Base-by-base conservation (phyloP, 495 filamentous ascomycete species). In the Lophium mytilinum region DNA sequence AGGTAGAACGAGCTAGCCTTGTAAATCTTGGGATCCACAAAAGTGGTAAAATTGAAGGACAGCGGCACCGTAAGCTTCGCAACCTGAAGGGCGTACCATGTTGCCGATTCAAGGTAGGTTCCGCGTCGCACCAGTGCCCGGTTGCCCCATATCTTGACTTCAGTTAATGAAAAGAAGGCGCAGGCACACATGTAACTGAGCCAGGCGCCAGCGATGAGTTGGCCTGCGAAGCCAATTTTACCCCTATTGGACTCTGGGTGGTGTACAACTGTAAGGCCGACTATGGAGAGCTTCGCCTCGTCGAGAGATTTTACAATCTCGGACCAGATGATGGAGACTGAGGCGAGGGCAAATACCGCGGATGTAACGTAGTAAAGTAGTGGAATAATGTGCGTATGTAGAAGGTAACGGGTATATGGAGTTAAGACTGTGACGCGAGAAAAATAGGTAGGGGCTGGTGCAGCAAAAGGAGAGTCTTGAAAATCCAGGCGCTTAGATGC, bases 101-200 rank as follows among this genome's bases (percentile, higher is more conserved):
- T 92, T 4, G 93, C 93, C 50, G 84, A 88, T 68, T 95, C 92
- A 36, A 83, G 83, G 51, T 92, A 92, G 0, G 93, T 98, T 61
- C 90, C 91, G 55, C 93, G 83, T 46, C 80, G 84, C 40, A 97
- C 92, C 14, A 98, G 76, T 1, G 92, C 92, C 21, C 93, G 82
- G 48, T 92, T 91, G 51, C 93, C 85, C 93, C 93, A 98, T 33
- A 96, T 87, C 65, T 92, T 92, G 64, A 92, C 89, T 62, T 92
- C 87, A 40, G 82, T 85, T 60, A 98, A 81, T 37, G 89, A 89
- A 53, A 83, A 85, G 42, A 97, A 80, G 7, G 92, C 89, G 37
- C 87, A 87, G 40, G 84, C 77, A 68, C 81, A 87, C 92, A 97
- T 96, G 75, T 96, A 98, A 24, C 90, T 71, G 62, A 98, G 83